Conservation (phyloP, 768 basidiomycete species). For the Collybiopsis luxurians region DNA sequence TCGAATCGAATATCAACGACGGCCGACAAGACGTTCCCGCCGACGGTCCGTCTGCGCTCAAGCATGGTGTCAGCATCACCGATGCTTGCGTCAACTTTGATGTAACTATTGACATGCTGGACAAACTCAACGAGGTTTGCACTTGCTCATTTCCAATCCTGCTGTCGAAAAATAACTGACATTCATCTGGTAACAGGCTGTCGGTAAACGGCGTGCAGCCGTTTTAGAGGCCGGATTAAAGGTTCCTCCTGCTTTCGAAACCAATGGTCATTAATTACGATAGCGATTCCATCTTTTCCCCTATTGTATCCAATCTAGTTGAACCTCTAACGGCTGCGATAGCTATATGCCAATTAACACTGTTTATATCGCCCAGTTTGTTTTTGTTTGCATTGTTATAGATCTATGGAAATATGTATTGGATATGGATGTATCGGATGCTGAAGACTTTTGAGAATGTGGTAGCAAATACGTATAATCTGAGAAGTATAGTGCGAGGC, state of each 20-base stretch:
- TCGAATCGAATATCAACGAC: slow-evolving; percentile 91
- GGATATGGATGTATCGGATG: too few relatives aligned
- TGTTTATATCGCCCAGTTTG: too few relatives aligned
- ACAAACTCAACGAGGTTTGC: slow-evolving; percentile 58
- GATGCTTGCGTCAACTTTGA: slow-evolving; percentile 92
- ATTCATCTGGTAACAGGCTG: slow-evolving; percentile 27
- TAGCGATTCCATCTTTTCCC: neutral
- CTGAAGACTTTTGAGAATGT: too few relatives aligned
- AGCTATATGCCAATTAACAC: too few relatives aligned
- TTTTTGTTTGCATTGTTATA: too few relatives aligned
- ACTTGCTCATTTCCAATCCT: neutral
- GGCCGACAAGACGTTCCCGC: slow-evolving; percentile 88
- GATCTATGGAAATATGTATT: too few relatives aligned
- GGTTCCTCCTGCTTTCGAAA: slow-evolving; percentile 19
- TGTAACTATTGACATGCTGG: slow-evolving; percentile 71
- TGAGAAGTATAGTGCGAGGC: too few relatives aligned
- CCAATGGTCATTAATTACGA: neutral
- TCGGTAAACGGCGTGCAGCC: slow-evolving; percentile 40
- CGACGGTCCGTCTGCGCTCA: slow-evolving; percentile 63
- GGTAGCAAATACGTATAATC: too few relatives aligned
- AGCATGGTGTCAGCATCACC: slow-evolving; percentile 84
- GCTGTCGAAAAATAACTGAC: too few relatives aligned
- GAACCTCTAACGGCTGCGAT: too few relatives aligned
- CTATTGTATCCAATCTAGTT: neutral
- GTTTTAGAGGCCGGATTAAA: slow-evolving; percentile 38